Evolutionary conservation across 345 rosid species (phyloP), one percentile per base, ranked within the genome.

Genomic region (Litchi chinensis): DNA sequence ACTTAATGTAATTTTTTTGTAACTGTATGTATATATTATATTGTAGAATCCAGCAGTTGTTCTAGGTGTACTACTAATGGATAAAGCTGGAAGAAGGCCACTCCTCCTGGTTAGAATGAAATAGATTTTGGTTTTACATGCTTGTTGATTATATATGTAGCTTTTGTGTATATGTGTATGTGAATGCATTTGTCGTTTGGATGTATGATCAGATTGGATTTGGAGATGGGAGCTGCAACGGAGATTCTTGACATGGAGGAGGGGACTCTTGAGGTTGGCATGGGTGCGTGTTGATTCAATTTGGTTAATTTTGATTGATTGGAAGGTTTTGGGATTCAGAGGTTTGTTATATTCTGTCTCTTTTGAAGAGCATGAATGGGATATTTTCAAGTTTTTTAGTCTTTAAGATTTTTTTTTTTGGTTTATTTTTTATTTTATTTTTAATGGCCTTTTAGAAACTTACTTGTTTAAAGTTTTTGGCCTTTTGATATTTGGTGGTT

Each of bases 231-330:
- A 48, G 80, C 75, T 65, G 83, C 77, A 37, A 62, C 63, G 65
- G 82, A 87, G 80, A 83, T 28, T 60, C 50, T 46, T 67, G 89
- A 85, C 68, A 80, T 86, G 92, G 98, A 91, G 78, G 92, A 85
- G 76, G 98, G 89, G 77, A 83, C 93, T 44, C 91, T 93, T 18
- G 95, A 93, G 92, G 87, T 94, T 81, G 98, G 97, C 82, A 93
- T 94, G 96, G 98, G 98, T 94, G 76, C 74, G 92, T 69, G 28
- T 48, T 28, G 32, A 16, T 15, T 54, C 3, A 5, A 5, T 52
- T 15, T 52, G 57, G 18, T 15, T 52, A 52, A 52, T 52, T 10
- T 21, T 59, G 60, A 15, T 54, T 54, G 60, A 54, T 54, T 16
- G 60, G 60, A 54, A 54, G 3, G 5, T 54, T 54, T 5, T 12